Evolutionary conservation across 805 yeast genomes (phyloP).

Genomic region (Lachancea fermentati): DNA sequence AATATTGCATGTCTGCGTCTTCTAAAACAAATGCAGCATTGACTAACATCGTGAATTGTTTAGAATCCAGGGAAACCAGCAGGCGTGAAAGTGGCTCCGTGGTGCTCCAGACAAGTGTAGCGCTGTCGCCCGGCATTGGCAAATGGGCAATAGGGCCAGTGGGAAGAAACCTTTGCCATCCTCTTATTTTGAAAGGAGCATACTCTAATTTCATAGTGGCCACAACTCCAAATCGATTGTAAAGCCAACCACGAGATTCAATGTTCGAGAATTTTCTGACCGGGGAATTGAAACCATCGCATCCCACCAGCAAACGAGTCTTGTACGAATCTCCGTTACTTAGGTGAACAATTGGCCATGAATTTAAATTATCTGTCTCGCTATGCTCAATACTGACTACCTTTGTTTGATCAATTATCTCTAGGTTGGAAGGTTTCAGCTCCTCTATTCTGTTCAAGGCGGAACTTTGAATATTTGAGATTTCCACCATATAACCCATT

Average conservation of each 20-base stretch:
- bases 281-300: slow-evolving; percentile 94
- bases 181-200: slow-evolving; percentile 69
- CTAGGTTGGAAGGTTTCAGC: slow-evolving; percentile 33
- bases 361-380: slow-evolving; percentile 33
- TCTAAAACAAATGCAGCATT: slow-evolving; percentile 85
- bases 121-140: slow-evolving; percentile 80
- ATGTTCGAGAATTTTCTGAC: slow-evolving; percentile 78
- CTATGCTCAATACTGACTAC: slow-evolving; percentile 48
- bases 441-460: slow-evolving; percentile 50
- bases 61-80: slow-evolving; percentile 52
- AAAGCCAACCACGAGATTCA: slow-evolving; percentile 87
- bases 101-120: slow-evolving; percentile 93
- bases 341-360: slow-evolving; percentile 75
- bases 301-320: slow-evolving; percentile 82
- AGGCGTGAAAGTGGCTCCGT: slow-evolving; percentile 67
- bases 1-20: slow-evolving; percentile 67
- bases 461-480: slow-evolving; percentile 74
- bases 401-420: slow-evolving; percentile 59
- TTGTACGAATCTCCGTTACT: slow-evolving; percentile 57
- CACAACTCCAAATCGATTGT: slow-evolving; percentile 85
- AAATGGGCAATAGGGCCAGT: slow-evolving; percentile 91
- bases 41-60: slow-evolving; percentile 60
- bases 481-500: slow-evolving; percentile 83
- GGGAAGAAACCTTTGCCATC: slow-evolving; percentile 85
- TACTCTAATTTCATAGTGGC: slow-evolving; percentile 75